Base-by-base conservation (phyloP, 805 yeast genomes). In the Pachysolen tannophilus region DNA sequence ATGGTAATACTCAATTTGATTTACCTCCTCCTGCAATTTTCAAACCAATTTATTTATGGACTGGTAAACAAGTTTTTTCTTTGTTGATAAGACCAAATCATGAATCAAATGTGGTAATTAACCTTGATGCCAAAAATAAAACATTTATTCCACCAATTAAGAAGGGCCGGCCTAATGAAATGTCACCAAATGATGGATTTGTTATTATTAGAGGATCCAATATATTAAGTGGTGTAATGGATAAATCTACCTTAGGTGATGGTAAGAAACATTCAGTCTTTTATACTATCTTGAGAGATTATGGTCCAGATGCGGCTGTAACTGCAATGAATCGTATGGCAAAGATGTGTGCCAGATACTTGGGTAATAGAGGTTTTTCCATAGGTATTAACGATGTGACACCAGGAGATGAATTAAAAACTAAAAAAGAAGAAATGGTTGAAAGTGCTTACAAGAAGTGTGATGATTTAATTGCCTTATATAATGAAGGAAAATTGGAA, bases 311-410 rank as follows among this genome's bases (percentile, higher is more conserved):
- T 45, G 96, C 82, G 48, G 97, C 98, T 1, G 96, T 96, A 3
- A 65, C 63, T 18, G 95, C 97, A 5, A 92, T 92, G 98, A 90
- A 94, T 59, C 70, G 98, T 55, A 88, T 92, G 97, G 96, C 99
- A n/a, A 94, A 94, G 61, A 62, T 94, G 48, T 88, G 97, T 69
- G 97, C 99, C 1, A 69, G 99, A 50, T 92, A 62, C 56, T 66
- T 92, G 52, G 99, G 97, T 41, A 85, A 88, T 52, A 69, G 97
- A 38, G 99, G 99, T 0, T 92, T 92, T 50, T 86, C 96, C 1
- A 94, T 92, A 54, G 99, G 99, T 61, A 88, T 92, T 49, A 82
- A 80, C 47, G 99, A 92, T 61, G 99, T 92, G 28, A 92, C 96
- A 2, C 98, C 99, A 1, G 95, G 94, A 21, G 61, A 56, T 7